These are phyloP conservation scores for Globisporangium apiculatum DNA, from an alignment of 352 stramenopile species.

Conservation along the genomic window DNA sequence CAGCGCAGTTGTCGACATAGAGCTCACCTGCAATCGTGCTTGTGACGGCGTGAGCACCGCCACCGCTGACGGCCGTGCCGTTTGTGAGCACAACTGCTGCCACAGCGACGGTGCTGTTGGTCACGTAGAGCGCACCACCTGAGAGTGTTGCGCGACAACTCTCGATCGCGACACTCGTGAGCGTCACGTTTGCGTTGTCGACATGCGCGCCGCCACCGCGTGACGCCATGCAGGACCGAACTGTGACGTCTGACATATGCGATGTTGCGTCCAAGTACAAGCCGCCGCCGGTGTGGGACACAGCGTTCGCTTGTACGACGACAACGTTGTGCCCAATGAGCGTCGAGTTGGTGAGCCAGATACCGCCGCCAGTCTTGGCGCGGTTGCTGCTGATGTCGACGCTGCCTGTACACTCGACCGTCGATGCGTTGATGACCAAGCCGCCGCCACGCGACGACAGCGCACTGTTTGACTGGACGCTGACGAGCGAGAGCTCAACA, in stretches of 20 bases:
- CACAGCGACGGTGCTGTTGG: slow-evolving; percentile 1
- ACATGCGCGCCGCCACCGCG: slow-evolving; percentile 16
- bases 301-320: slow-evolving; percentile 4
- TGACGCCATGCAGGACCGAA: background rate
- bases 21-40: slow-evolving; percentile 5
- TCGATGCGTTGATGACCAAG: slow-evolving; percentile 7
- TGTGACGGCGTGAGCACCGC: slow-evolving; percentile 9
- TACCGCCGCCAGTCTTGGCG: slow-evolving; percentile 6
- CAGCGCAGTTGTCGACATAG: slow-evolving; percentile 1
- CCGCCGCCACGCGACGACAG: slow-evolving; percentile 5
- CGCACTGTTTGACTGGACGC: slow-evolving; percentile 7
- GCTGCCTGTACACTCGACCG: slow-evolving; percentile 1
- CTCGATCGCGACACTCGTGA: background rate
- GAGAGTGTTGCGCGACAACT: slow-evolving; percentile 3
- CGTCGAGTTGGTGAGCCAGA: slow-evolving; percentile 6
- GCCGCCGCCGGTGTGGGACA: slow-evolving; percentile 8
- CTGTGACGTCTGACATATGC: background rate
- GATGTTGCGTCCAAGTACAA: slow-evolving; percentile 2
- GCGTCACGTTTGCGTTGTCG: slow-evolving; percentile 3
- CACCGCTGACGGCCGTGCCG: slow-evolving; percentile 9
- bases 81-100: slow-evolving; percentile 2
- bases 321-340: slow-evolving; percentile 6
- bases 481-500: background rate
- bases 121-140: slow-evolving; percentile 13
- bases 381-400: slow-evolving; percentile 6